A percentile compares a stretch with the other conserved stretches of the same genome.
Conservation (phyloP, 1,139 yeast species). For the Lodderomyces jiufengensis region DNA sequence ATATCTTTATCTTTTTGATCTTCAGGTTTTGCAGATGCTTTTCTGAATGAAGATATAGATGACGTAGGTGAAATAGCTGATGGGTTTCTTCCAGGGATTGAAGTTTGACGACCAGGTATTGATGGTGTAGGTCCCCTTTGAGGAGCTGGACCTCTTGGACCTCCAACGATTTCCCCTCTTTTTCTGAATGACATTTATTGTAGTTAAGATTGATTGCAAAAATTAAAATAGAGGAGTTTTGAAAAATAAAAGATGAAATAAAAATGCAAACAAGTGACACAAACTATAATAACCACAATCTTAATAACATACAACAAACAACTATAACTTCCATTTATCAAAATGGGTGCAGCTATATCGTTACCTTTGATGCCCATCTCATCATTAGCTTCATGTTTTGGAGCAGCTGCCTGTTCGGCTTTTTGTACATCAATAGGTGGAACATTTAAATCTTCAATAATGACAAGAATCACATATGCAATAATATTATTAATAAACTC, state of each 20-base stretch:
- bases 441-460: conserved; percentile 61
- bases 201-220: neutral
- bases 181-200: conserved; percentile 69
- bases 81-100: conserved; percentile 18
- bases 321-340: neutral
- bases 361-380: conserved; percentile 60
- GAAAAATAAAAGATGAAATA: conserved; percentile 2
- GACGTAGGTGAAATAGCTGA: conserved; percentile 15
- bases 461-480: conserved; percentile 78
- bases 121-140: conserved; percentile 5
- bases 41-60: conserved; percentile 10
- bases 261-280: conserved; percentile 3
- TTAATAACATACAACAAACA: neutral
- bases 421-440: conserved; percentile 60
- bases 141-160: conserved; percentile 14
- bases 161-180: conserved; percentile 58
- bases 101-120: conserved; percentile 1
- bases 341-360: conserved; percentile 84
- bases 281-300: neutral
- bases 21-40: conserved; percentile 1
- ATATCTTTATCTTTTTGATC: conserved; percentile 10
- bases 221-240: neutral
- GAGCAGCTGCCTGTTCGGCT: conserved; percentile 80
- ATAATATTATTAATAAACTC: conserved; percentile 72
- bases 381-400: conserved; percentile 75